Conservation (phyloP, 139 green algal genomes). For the Raphidocelis subcapitata region DNA sequence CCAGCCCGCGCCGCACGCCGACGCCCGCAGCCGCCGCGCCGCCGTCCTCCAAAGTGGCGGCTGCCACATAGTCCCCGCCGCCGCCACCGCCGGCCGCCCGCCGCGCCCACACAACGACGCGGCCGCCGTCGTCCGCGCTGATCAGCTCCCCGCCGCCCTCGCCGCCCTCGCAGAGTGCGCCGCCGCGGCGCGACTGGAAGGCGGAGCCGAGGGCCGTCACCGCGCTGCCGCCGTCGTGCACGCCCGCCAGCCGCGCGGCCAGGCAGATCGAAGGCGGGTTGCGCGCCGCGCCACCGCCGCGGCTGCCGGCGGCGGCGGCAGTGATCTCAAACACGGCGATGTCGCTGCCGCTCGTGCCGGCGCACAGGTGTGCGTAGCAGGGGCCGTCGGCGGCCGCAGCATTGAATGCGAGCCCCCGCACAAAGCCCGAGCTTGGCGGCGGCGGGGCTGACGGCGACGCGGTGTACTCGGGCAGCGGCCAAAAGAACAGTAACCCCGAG, state of each 20-base stretch:
- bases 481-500: conserved; percentile 26
- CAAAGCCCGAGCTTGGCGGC: not conserved
- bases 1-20: conserved; percentile 33
- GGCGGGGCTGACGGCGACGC: too few species aligned
- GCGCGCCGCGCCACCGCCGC: conserved; percentile 16
- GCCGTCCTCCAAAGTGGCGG: not conserved
- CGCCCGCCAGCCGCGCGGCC: conserved; percentile 1
- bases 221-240: conserved; percentile 19
- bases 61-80: conserved; percentile 3
- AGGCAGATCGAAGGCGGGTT: conserved; percentile 1
- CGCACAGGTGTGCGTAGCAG: conserved; percentile 28
- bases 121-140: conserved; percentile 34
- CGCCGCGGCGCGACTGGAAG: conserved; percentile 35
- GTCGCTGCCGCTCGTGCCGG: conserved; percentile 26
- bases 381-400: conserved; percentile 13
- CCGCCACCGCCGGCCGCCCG: not conserved
- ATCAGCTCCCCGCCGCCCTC: conserved; percentile 33
- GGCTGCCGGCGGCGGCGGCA: not conserved
- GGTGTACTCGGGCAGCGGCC: conserved; percentile 18
- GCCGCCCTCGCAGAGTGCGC: conserved; percentile 1
- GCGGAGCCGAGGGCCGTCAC: conserved; percentile 30
- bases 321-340: conserved; percentile 1
- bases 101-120: conserved; percentile 32
- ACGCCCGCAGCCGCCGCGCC: conserved; percentile 24
- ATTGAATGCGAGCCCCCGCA: conserved; percentile 20